These are phyloP conservation scores for Drechslerella dactyloides DNA, from an alignment of 2,329 filamentous ascomycete genomes.

Conservation along the genomic window DNA sequence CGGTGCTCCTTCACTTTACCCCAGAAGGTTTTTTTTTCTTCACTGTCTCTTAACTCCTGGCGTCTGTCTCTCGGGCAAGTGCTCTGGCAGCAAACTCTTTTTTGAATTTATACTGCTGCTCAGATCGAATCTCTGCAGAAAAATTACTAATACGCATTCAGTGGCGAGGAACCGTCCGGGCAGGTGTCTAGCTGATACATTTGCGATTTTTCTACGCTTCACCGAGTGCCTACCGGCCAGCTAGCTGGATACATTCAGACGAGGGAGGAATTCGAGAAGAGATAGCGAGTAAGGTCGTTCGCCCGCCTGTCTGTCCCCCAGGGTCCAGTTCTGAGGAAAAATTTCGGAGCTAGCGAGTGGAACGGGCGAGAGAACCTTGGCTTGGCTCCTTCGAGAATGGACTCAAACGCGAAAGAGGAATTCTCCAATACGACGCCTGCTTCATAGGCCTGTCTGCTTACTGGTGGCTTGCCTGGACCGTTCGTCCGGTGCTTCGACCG, in stretches of 20 bases:
- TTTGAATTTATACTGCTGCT: slow-evolving; percentile 4
- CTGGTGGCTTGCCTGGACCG: background rate
- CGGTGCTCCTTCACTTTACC: no score
- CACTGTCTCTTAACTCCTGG: background rate
- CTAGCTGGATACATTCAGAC: background rate
- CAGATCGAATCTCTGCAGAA: background rate
- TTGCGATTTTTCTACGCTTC: slow-evolving; percentile 19
- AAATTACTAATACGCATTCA: slow-evolving; percentile 23
- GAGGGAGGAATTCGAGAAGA: slow-evolving; percentile 1
- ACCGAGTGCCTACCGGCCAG: slow-evolving; percentile 6
- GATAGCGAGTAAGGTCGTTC: background rate
- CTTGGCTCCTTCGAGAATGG: slow-evolving; percentile 29
- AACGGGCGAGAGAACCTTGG: background rate
- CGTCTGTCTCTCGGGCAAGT: no score
- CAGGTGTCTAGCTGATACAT: slow-evolving; percentile 34
- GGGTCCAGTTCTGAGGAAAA: slow-evolving; percentile 11
- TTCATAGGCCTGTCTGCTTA: slow-evolving; percentile 10
- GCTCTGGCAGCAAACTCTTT: background rate
- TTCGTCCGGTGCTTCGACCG: slow-evolving; percentile 11
- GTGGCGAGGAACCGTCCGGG: slow-evolving; percentile 38
- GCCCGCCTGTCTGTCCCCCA: background rate
- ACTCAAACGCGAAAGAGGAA: slow-evolving; percentile 13
- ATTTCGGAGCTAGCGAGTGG: slow-evolving; percentile 41
- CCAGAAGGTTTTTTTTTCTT: background rate
- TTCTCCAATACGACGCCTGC: slow-evolving; percentile 24